phyloP scores from a whole-genome alignment of 306 rosid genomes.

The Astragalus membranaceus region DNA sequence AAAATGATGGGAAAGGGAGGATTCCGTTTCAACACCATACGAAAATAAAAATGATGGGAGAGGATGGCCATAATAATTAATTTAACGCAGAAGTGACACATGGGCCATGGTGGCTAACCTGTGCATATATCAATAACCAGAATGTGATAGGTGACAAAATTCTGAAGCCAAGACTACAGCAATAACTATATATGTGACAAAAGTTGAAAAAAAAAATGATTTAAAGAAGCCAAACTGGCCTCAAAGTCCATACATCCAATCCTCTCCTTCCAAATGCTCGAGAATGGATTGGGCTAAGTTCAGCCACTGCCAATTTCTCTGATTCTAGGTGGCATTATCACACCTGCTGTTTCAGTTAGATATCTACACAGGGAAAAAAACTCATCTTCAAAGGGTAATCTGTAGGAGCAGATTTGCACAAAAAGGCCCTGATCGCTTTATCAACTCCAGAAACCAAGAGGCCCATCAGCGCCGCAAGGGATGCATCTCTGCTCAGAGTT shows the following conservation, averaged over 20 bases:
- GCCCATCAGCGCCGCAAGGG: slow-evolving; percentile 19
- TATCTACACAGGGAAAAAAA: slow-evolving; percentile 81
- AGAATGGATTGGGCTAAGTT: slow-evolving; percentile 41
- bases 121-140: slow-evolving; percentile 79
- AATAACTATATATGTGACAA: slow-evolving; percentile 74
- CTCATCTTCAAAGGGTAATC: slow-evolving; percentile 50
- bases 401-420: slow-evolving; percentile 32
- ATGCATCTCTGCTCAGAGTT: slow-evolving; percentile 6
- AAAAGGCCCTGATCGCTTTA: slow-evolving; percentile 30
- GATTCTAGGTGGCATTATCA: slow-evolving; percentile 54
- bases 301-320: slow-evolving; percentile 43
- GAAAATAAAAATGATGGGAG: not conserved
- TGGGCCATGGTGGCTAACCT: slow-evolving; percentile 36
- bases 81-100: slow-evolving; percentile 9
- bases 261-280: slow-evolving; percentile 45
- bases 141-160: slow-evolving; percentile 57
- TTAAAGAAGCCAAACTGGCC: slow-evolving; percentile 53
- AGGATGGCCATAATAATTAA: not conserved
- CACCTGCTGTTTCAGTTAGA: slow-evolving; percentile 66
- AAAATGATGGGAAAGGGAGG: not conserved
- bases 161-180: slow-evolving; percentile 60
- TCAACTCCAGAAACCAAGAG: slow-evolving; percentile 27
- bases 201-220: slow-evolving; percentile 33
- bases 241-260: slow-evolving; percentile 60
- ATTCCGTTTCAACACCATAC: not conserved